A percentile compares a stretch with the other conserved stretches of the same genome.
Conservation (phyloP, 164 flowering plant species). For the Cinnamomum chago region DNA sequence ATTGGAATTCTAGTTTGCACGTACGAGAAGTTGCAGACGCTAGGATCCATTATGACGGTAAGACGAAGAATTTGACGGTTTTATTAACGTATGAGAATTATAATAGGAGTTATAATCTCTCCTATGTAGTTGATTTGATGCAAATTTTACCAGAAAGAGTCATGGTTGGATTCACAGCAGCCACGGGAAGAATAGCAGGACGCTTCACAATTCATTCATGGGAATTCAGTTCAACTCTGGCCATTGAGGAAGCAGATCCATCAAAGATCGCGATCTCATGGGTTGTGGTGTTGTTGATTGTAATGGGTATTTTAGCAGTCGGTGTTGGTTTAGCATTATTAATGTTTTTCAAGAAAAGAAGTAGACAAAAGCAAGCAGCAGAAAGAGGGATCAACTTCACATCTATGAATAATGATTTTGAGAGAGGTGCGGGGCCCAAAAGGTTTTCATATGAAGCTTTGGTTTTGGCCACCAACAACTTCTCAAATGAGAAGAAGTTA, state of each 20-base stretch:
- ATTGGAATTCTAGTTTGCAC: constrained; percentile 20
- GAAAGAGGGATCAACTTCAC: too few species aligned
- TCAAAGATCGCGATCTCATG: too few species aligned
- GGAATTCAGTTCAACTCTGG: constrained; percentile 14
- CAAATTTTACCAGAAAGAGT: constrained; percentile 22
- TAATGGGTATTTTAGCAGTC: too few species aligned
- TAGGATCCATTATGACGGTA: constrained; percentile 32
- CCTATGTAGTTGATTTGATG: constrained; percentile 18
- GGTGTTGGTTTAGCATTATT: too few species aligned
- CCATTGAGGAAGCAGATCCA: not conserved
- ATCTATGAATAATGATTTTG: too few species aligned
- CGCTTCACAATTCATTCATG: constrained; percentile 16
- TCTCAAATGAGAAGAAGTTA: too few species aligned
- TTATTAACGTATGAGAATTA: constrained; percentile 3
- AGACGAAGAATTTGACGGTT: constrained; percentile 13
- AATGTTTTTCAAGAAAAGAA: too few species aligned
- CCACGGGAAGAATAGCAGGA: constrained; percentile 12
- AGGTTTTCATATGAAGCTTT: too few species aligned
- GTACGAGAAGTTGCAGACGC: constrained; percentile 14
- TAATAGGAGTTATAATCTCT: constrained; percentile 3
- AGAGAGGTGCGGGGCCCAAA: too few species aligned
- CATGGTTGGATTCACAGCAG: constrained; percentile 24
- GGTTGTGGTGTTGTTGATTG: too few species aligned
- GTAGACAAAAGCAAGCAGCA: too few species aligned
- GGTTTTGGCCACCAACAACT: too few species aligned